These are phyloP conservation scores for Mycena galericulata DNA, from an alignment of 768 basidiomycete species.

Conservation along the genomic window DNA sequence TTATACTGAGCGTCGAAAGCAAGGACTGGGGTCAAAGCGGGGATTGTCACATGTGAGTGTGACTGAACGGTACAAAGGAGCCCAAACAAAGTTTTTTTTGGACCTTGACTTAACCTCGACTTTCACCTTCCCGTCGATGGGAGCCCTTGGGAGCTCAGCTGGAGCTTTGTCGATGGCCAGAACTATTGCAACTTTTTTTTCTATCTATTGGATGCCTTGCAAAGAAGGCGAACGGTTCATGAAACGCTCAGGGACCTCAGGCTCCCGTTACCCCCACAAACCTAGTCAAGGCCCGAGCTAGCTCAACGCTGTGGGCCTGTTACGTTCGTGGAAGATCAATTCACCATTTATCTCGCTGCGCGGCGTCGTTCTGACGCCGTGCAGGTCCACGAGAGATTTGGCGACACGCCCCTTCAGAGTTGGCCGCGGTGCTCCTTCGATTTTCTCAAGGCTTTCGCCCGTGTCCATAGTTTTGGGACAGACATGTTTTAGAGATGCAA, in stretches of 20 bases:
- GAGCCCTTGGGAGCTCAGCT: too few species aligned
- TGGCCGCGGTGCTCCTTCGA: slow-evolving; percentile 22
- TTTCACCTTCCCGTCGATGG: too few species aligned
- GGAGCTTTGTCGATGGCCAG: too few species aligned
- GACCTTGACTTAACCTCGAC: too few species aligned
- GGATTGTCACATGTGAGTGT: too few species aligned
- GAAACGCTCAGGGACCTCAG: too few species aligned
- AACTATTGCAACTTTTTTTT: too few species aligned
- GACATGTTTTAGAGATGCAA: slow-evolving; percentile 23
- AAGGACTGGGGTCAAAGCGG: too few species aligned
- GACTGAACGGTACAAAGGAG: too few species aligned
- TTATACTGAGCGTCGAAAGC: not conserved
- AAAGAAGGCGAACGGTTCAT: too few species aligned
- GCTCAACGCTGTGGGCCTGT: slow-evolving; percentile 32
- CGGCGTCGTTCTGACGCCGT: slow-evolving; percentile 33
- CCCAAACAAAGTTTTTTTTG: too few species aligned
- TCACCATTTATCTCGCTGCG: slow-evolving; percentile 28
- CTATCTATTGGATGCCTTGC: too few species aligned
- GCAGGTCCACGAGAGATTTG: slow-evolving; percentile 26
- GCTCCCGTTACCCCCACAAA: slow-evolving; percentile 21
- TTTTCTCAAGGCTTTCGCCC: slow-evolving; percentile 15
- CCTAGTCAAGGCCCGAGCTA: slow-evolving; percentile 36
- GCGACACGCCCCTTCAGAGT: slow-evolving; percentile 31
- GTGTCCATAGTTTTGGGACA: slow-evolving; percentile 32
- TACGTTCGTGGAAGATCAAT: slow-evolving; percentile 37